Base-by-base conservation (phyloP, 1,139 yeast species). In the Yamadazyma membranifaciens region DNA sequence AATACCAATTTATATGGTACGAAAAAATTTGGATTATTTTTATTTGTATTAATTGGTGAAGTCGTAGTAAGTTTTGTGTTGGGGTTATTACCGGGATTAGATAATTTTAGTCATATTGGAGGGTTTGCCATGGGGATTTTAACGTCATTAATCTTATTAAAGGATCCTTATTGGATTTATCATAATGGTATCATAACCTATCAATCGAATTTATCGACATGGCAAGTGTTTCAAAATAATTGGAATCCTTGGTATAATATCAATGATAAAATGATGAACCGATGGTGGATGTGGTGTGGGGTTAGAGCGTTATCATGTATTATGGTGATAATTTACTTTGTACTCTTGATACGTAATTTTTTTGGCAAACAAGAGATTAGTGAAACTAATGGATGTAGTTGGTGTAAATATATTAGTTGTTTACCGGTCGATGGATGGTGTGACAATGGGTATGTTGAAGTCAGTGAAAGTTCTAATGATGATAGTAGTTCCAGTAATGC, bases 401-500 rank as follows among this genome's bases (percentile, higher is more conserved):
- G 91, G 91, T 84, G 91, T 64, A 81, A 81, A 57, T 83, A 83
- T 54, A 68, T 84, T 50, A 80, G 80, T 50, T 84, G 91, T 55
- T 59, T 84, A 17, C 91, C 91, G 0, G 85, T 83, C 9, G 72
- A 78, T 45, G 82, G 80, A 13, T 83, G 91, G 91, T 83, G 91
- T 58, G 83, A 81, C 38, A 59, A 63, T 34, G 87, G 87, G 4
- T 65, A 73, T 38, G 67, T 81, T 20, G 52, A 63, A 6, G 64
- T 70, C 2, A 51, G 59, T 26, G 33, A 35, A 14, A 13, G 13
- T 5, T 11, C 37, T 6, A 10, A 20, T 26, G 31, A 14, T 6
- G 15, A 34, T 15, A 10, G n/a, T 4, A 36, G 37, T 12, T 4
- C 28, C 2, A 27, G 13, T 27, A 4, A 9, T 10, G 15, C 4